Evolutionary conservation across 257 asterid species (phyloP).

Genomic region (Verbena officinalis): DNA sequence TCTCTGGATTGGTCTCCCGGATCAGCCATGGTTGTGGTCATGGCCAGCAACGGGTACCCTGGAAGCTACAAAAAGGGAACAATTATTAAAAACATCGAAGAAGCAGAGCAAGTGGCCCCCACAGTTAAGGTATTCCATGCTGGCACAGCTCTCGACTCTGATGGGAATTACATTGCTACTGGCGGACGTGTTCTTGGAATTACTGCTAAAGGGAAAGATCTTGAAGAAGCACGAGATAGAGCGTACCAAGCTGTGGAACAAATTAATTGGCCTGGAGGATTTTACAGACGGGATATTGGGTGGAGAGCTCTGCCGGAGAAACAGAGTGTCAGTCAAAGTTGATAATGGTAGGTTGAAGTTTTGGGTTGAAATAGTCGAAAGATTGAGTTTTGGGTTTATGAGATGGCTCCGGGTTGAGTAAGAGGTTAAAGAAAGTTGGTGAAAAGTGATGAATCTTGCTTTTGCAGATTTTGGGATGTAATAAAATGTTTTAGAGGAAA

Average conservation of each 20-base stretch:
- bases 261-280: conserved; percentile 77
- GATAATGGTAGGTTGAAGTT: not conserved
- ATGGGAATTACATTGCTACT: conserved; percentile 69
- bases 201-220: conserved; percentile 80
- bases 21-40: conserved; percentile 93
- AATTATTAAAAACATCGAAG: conserved; percentile 62
- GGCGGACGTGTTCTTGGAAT: conserved; percentile 97
- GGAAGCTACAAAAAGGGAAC: conserved; percentile 79
- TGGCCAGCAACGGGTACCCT: conserved; percentile 98
- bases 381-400: too few relatives aligned
- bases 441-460: too few relatives aligned
- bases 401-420: too few relatives aligned
- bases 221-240: conserved; percentile 80
- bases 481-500: not conserved
- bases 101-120: conserved; percentile 74
- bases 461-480: not conserved
- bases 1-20: conserved; percentile 83
- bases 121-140: conserved; percentile 81
- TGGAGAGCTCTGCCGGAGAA: conserved; percentile 72
- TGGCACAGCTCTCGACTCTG: conserved; percentile 65
- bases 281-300: conserved; percentile 82
- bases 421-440: too few relatives aligned
- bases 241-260: conserved; percentile 73
- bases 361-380: not conserved
- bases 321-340: conserved; percentile 24